phyloP scores from a whole-genome alignment of 2,329 filamentous ascomycete species.

The Aspergillus proliferans region DNA sequence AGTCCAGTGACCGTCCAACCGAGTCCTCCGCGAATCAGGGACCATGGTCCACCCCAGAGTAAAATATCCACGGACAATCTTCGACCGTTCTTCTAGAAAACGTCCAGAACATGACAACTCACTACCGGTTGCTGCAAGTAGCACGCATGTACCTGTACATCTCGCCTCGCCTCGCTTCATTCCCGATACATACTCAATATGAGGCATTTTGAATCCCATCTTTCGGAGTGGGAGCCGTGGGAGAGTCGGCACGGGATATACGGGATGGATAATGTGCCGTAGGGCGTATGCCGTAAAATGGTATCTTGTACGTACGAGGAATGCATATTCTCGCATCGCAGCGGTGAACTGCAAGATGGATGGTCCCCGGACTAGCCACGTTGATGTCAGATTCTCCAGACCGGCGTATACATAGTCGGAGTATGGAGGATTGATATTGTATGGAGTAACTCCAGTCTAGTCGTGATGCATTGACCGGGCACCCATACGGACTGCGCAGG shows the following conservation, averaged over 20 bases:
- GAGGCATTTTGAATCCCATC: too few species aligned
- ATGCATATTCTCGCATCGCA: neutral
- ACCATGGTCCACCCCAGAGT: neutral
- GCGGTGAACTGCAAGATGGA: neutral
- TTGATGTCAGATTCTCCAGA: neutral
- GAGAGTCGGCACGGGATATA: too few species aligned
- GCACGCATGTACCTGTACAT: neutral
- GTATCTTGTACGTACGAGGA: too few species aligned
- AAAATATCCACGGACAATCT: neutral
- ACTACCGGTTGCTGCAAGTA: neutral
- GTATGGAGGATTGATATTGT: too few species aligned
- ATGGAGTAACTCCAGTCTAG: neutral
- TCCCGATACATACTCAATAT: neutral
- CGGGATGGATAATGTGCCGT: too few species aligned
- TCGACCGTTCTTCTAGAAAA: constrained; percentile 26
- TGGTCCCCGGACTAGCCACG: neutral
- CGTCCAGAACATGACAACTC: constrained; percentile 20
- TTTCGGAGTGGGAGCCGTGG: too few species aligned
- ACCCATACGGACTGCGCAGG: too few species aligned
- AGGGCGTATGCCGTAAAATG: too few species aligned
- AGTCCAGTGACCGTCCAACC: too few species aligned
- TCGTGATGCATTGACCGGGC: neutral
- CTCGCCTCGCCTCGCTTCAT: neutral
- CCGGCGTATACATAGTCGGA: too few species aligned
- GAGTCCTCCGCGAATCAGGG: neutral